Conservation (phyloP, 768 basidiomycete genomes). For the Hygrocybe punicea region DNA sequence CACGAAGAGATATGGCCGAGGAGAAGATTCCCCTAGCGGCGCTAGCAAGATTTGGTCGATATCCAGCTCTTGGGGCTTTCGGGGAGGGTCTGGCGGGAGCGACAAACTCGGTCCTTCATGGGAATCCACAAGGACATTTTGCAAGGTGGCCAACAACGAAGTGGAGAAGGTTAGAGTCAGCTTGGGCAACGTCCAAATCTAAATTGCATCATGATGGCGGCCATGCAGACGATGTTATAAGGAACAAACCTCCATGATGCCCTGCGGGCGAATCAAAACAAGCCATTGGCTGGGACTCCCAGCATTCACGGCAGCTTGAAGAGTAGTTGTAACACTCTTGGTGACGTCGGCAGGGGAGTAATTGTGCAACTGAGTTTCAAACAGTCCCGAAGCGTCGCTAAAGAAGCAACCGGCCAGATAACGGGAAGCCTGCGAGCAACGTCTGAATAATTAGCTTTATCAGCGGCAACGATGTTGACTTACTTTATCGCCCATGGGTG, state of each 20-base stretch:
- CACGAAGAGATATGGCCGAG: slow-evolving; percentile 76
- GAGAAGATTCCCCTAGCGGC: slow-evolving; percentile 66
- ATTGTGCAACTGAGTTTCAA: slow-evolving; percentile 46
- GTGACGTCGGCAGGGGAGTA: slow-evolving; percentile 24
- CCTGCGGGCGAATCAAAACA: slow-evolving; percentile 69
- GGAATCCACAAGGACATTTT: slow-evolving; percentile 65
- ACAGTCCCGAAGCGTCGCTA: slow-evolving; percentile 57
- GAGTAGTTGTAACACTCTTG: slow-evolving; percentile 47
- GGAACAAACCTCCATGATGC: slow-evolving; percentile 69
- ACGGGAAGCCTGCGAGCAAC: slow-evolving; percentile 48
- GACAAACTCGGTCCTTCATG: slow-evolving; percentile 59
- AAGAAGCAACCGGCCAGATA: slow-evolving; percentile 82
- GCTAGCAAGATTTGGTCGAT: slow-evolving; percentile 73
- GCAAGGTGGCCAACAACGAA: slow-evolving; percentile 53
- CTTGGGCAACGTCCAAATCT: slow-evolving; percentile 90
- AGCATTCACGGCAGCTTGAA: slow-evolving; percentile 64
- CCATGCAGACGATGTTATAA: background rate
- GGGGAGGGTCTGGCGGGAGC: slow-evolving; percentile 63
- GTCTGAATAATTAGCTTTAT: slow-evolving; percentile 4
- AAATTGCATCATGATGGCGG: background rate
- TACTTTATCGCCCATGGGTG: slow-evolving; percentile 83
- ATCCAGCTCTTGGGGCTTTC: slow-evolving; percentile 71
- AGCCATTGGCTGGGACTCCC: slow-evolving; percentile 75
- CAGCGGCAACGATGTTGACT: slow-evolving; percentile 7
- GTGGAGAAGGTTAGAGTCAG: slow-evolving; percentile 74